Base-by-base conservation (phyloP, 73 alveolate species). In the Urostyla sp. region DNA sequence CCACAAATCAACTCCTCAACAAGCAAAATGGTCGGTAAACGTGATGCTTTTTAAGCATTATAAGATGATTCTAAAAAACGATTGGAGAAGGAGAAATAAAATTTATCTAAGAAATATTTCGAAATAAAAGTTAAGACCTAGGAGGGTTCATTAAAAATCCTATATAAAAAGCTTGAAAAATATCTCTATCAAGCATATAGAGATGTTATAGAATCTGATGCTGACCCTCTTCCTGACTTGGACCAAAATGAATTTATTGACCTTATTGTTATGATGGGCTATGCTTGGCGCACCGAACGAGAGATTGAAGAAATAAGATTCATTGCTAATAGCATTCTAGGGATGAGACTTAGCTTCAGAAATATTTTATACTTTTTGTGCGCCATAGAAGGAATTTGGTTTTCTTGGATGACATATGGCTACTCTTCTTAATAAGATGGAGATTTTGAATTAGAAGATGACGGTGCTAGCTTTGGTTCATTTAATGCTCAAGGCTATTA, bases 111-210 rank as follows among this genome's bases (percentile, higher is more conserved):
- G 5, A 26, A 63, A 38, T 7, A 20, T 2, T 5, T 18, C 1
- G 26, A 37, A 23, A 43, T 40, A 16, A 63, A 36, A 27, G 44
- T 63, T 5, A 63, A 63, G 23, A 46, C 79, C 8, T 40, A 63
- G 35, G 79, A 63, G 35, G 60, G 61, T 5, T 63, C 79, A 38
- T 44, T 63, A 6, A 37, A 43, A 2, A 16, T 63, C 27, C 45
- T 63, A 38, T 63, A 21, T 23, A 63, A 63, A 63, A 63, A 34
- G 44, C 44, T 63, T 63, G 79, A 63, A 50, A 63, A 63, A 24
- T 24, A 63, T 10, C 44, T 63, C 60, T 43, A 63, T 23, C n/a
- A 37, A n/a, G 79, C 50, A 38, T 63, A 37, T 63, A 58, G 31
- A 18, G 55, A 27, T 27, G 37, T 57, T 57, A 36, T 57, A 38